Conservation (phyloP, 345 rosid genomes). For the Limnanthes douglasii region DNA sequence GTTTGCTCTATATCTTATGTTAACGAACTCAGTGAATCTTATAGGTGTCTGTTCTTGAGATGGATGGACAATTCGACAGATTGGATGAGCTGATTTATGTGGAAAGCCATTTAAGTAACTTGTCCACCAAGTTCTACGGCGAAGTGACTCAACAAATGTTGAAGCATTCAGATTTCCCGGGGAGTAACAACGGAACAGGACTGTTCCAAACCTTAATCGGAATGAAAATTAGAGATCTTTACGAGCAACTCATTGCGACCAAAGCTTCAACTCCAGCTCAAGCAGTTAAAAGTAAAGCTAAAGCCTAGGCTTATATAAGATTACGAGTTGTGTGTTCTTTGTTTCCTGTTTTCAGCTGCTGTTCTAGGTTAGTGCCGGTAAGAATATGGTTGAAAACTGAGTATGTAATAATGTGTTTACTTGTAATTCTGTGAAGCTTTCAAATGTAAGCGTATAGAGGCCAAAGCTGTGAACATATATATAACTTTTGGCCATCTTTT, state of each 20-base stretch:
- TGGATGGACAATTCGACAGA: constrained; percentile 97
- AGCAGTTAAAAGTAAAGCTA: constrained; percentile 62
- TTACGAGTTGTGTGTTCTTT: too few relatives aligned
- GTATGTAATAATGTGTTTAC: too few relatives aligned
- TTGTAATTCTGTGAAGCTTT: too few relatives aligned
- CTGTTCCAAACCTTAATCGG: constrained; percentile 89
- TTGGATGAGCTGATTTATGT: constrained; percentile 90
- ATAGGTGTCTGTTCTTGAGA: constrained; percentile 85
- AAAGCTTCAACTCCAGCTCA: constrained; percentile 33
- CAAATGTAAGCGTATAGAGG: too few relatives aligned
- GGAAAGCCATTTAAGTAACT: constrained; percentile 89
- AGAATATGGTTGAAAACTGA: too few relatives aligned
- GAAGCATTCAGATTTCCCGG: constrained; percentile 91
- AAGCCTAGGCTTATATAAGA: too few relatives aligned
- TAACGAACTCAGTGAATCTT: too few relatives aligned
- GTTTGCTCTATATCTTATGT: background rate
- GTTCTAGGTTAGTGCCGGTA: too few relatives aligned
- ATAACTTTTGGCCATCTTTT: too few relatives aligned
- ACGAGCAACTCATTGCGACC: constrained; percentile 50
- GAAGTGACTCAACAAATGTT: constrained; percentile 95
- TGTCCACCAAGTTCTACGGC: constrained; percentile 85
- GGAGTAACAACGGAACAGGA: constrained; percentile 95
- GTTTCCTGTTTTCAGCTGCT: too few relatives aligned
- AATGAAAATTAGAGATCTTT: constrained; percentile 83
- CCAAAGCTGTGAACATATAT: too few relatives aligned